Evolutionary conservation across 1,284 basidiomycete genomes (phyloP).

Genomic region (Inonotus hispidus): DNA sequence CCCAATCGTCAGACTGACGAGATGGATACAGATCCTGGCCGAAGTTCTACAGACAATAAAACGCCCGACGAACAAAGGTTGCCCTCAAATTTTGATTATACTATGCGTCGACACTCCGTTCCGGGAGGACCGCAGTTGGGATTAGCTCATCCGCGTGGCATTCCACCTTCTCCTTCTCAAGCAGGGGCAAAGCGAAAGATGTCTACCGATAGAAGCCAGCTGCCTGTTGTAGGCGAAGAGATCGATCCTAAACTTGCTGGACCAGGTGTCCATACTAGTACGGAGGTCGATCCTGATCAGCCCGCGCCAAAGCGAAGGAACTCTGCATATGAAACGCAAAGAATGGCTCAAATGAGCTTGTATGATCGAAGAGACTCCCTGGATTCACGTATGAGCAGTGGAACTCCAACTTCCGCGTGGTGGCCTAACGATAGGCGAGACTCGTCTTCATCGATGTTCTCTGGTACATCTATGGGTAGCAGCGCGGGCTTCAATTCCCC

Average conservation of each 20-base stretch:
- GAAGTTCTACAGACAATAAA: constrained; percentile 15
- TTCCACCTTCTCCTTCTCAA: constrained; percentile 14
- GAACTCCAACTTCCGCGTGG: constrained; percentile 34
- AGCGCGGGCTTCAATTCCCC: constrained; percentile 41
- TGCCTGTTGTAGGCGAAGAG: constrained; percentile 49
- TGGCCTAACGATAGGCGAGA: constrained; percentile 67
- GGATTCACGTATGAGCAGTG: constrained; percentile 48
- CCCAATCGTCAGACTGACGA: constrained; percentile 33
- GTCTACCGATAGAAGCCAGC: constrained; percentile 55
- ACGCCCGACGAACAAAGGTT: constrained; percentile 27
- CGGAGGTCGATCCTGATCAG: constrained; percentile 52
- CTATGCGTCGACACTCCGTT: constrained; percentile 61
- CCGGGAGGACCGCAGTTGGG: constrained; percentile 36
- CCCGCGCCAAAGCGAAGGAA: constrained; percentile 74
- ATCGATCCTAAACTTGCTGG: constrained; percentile 61
- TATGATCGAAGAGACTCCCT: constrained; percentile 71
- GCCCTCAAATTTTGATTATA: constrained; percentile 51
- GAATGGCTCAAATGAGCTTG: constrained; percentile 64
- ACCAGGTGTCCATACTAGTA: constrained; percentile 55
- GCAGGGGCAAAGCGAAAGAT: constrained; percentile 74
- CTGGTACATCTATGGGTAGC: constrained; percentile 52
- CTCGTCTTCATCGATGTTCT: constrained; percentile 61
- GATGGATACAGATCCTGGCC: constrained; percentile 41
- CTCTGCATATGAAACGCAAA: constrained; percentile 69
- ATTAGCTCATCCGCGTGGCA: constrained; percentile 15